Evolutionary conservation across 805 yeast genomes (phyloP).

Genomic region (Metschnikowia amazonensis): DNA sequence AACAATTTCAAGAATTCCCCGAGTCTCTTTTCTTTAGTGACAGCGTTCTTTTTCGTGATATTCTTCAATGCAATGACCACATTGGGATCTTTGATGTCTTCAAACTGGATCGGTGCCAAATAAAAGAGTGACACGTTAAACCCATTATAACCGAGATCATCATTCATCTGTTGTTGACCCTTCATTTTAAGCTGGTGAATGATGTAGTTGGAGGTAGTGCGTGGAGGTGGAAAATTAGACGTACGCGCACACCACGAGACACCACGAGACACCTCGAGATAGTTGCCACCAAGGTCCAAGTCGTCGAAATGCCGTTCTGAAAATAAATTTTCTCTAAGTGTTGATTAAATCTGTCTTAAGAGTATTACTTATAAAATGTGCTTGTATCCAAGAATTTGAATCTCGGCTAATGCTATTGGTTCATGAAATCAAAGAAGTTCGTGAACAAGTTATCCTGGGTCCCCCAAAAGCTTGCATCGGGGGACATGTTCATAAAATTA

Average conservation of each 20-base stretch:
- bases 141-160: slow-evolving; percentile 20
- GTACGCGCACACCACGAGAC: not conserved
- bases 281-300: not conserved
- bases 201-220: not conserved
- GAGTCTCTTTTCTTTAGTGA: slow-evolving; percentile 81
- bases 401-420: not conserved
- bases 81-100: slow-evolving; percentile 36
- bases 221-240: not conserved
- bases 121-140: slow-evolving; percentile 52
- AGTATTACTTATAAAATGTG: no score
- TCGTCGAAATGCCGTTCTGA: not conserved
- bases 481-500: slow-evolving; percentile 7
- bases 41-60: slow-evolving; percentile 70
- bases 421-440: slow-evolving; percentile 15
- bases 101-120: slow-evolving; percentile 68
- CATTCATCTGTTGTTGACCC: slow-evolving; percentile 6
- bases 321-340: no score
- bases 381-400: no score
- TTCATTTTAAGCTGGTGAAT: not conserved
- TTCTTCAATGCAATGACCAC: slow-evolving; percentile 69
- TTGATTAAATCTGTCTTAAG: no score
- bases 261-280: no score
- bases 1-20: slow-evolving; percentile 43
- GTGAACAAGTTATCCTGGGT: slow-evolving; percentile 16
- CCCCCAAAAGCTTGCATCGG: slow-evolving; percentile 9